phyloP scores from a whole-genome alignment of 306 rosid species.

The Prinsepia uniflora region DNA sequence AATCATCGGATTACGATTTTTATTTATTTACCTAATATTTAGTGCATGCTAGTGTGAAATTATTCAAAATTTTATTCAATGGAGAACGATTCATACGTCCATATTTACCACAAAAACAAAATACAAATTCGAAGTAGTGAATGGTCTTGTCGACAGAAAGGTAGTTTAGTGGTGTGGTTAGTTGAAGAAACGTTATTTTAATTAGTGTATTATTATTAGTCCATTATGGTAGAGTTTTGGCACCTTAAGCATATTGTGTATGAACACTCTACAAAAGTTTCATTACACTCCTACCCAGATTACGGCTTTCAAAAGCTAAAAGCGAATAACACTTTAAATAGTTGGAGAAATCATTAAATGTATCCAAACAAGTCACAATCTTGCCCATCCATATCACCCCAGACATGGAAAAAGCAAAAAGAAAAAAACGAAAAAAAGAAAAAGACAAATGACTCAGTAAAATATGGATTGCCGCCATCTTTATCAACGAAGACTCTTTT shows the following conservation, averaged over 20 bases:
- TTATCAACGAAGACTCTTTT: slow-evolving; percentile 17
- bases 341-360: slow-evolving; percentile 8
- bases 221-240: too few relatives aligned
- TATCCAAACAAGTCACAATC: slow-evolving; percentile 10
- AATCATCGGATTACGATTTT: too few relatives aligned
- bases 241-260: neutral
- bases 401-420: neutral
- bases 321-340: neutral
- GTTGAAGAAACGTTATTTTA: neutral
- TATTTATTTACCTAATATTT: too few relatives aligned
- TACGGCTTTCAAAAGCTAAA: slow-evolving; percentile 9
- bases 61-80: too few relatives aligned
- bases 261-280: slow-evolving; percentile 6
- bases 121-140: slow-evolving; percentile 7
- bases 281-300: slow-evolving; percentile 17
- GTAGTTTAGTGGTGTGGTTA: slow-evolving; percentile 9
- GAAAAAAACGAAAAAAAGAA: neutral
- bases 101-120: neutral
- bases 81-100: too few relatives aligned
- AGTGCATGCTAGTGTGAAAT: too few relatives aligned
- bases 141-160: slow-evolving; percentile 11
- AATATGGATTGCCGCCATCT: neutral
- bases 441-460: slow-evolving; percentile 2
- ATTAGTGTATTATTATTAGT: neutral
- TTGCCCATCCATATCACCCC: slow-evolving; percentile 12